Evolutionary conservation across 2,329 filamentous ascomycete genomes (phyloP).

Genomic region (Pseudogymnoascus sp.): DNA sequence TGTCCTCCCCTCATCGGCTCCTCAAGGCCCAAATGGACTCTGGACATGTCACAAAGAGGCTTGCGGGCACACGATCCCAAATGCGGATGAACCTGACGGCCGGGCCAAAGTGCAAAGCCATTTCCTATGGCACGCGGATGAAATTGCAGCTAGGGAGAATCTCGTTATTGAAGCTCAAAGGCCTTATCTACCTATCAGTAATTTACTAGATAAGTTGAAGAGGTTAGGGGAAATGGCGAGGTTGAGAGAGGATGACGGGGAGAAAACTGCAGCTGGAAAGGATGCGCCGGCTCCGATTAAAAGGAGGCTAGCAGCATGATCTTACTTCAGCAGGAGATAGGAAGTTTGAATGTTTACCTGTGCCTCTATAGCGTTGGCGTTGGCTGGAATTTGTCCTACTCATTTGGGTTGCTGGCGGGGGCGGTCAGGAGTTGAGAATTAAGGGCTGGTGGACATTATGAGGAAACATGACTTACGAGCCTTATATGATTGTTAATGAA

Average conservation of each 20-base stretch:
- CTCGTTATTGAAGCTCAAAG: slow-evolving; percentile 51
- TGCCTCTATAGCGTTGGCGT: not conserved
- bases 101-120: slow-evolving; percentile 55
- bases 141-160: slow-evolving; percentile 38
- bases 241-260: slow-evolving; percentile 26
- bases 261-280: slow-evolving; percentile 19
- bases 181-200: slow-evolving; percentile 50
- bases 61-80: slow-evolving; percentile 59
- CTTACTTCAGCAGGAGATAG: not conserved
- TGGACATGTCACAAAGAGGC: slow-evolving; percentile 62
- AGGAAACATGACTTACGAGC: not conserved
- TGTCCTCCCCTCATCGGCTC: slow-evolving; percentile 40
- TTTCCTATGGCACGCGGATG: slow-evolving; percentile 53
- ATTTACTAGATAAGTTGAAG: slow-evolving; percentile 52
- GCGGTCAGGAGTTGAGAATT: not conserved
- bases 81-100: slow-evolving; percentile 50
- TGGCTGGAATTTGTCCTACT: not conserved
- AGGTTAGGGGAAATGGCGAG: slow-evolving; percentile 37
- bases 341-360: not conserved
- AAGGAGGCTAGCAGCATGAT: not conserved
- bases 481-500: slow-evolving; percentile 2
- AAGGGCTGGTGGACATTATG: not conserved
- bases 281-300: not conserved
- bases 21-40: slow-evolving; percentile 53
- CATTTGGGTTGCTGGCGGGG: not conserved